These are phyloP conservation scores for Ceratocystis huliohia DNA, from an alignment of 2,329 filamentous ascomycete genomes.

Conservation along the genomic window DNA sequence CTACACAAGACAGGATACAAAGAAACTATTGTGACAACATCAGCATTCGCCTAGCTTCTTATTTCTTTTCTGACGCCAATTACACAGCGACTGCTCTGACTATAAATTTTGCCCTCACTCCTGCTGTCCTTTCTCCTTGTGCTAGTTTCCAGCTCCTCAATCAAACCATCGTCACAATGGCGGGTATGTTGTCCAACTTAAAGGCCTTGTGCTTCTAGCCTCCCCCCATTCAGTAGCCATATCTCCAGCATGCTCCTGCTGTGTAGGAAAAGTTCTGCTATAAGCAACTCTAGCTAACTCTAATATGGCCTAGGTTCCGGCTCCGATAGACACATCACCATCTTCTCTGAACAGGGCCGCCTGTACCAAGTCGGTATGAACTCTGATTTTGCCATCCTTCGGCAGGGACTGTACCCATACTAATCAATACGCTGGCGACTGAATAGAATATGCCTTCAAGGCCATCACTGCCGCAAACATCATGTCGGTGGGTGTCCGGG, in stretches of 20 bases:
- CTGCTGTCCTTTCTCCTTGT: neutral
- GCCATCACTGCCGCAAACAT: conserved; percentile 98
- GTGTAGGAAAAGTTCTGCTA: neutral
- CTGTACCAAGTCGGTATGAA: conserved; percentile 96
- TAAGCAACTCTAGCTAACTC: neutral
- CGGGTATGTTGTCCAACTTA: conserved; percentile 15
- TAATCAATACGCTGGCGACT: neutral
- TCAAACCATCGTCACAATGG: conserved; percentile 18
- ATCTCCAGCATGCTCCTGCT: neutral
- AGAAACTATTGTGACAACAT: neutral
- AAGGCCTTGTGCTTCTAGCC: neutral
- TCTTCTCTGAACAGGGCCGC: conserved; percentile 97
- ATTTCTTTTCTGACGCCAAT: neutral
- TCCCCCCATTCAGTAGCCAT: neutral
- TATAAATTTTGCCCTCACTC: neutral
- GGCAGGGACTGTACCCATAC: neutral
- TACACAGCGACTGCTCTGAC: neutral
- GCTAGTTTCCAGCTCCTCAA: neutral
- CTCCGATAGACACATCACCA: conserved; percentile 98
- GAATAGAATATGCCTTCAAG: conserved; percentile 98
- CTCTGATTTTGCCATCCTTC: neutral
- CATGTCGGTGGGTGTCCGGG: conserved; percentile 88
- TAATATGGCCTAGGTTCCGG: conserved; percentile 37
- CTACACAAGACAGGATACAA: conserved; percentile 1
- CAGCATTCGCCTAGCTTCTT: neutral